These are phyloP conservation scores for Coccomyxa sp. DNA, from an alignment of 139 green algal species.

Conservation along the genomic window DNA sequence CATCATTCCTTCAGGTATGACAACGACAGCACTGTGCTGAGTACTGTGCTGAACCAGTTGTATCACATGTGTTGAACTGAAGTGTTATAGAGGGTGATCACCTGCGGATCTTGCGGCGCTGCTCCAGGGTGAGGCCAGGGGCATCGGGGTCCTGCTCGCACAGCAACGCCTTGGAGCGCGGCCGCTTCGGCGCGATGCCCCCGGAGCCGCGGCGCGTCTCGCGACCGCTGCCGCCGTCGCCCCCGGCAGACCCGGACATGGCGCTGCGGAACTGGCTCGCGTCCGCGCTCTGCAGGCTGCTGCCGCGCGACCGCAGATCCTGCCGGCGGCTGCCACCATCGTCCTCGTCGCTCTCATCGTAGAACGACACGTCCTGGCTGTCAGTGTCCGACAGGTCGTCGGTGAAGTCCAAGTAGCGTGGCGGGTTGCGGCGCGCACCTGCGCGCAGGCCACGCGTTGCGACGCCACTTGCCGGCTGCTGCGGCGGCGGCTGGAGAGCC, in stretches of 20 bases:
- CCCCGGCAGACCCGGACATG: not conserved
- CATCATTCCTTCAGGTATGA: too few relatives aligned
- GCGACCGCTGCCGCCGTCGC: not conserved
- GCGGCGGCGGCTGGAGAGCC: too few relatives aligned
- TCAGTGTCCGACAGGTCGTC: not conserved
- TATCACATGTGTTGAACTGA: too few relatives aligned
- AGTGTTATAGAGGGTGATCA: too few relatives aligned
- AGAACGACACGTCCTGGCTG: not conserved
- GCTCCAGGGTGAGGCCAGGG: not conserved
- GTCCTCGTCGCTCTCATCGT: not conserved
- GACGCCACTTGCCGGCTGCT: too few relatives aligned
- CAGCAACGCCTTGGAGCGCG: not conserved
- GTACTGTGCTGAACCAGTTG: too few relatives aligned
- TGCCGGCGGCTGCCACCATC: not conserved
- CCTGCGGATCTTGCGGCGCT: constrained; percentile 4
- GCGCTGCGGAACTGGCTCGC: not conserved
- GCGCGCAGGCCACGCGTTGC: too few relatives aligned
- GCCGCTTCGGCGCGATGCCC: not conserved
- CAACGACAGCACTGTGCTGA: too few relatives aligned
- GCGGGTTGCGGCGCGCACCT: too few relatives aligned
- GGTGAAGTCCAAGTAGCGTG: not conserved
- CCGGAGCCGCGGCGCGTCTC: not conserved
- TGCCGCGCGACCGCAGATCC: not conserved
- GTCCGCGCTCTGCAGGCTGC: not conserved
- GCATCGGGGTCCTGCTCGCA: constrained; percentile 3